A percentile compares a stretch with the other conserved stretches of the same genome.
phyloP scores from a whole-genome alignment of 805 yeast genomes.

The Cyberlindnera japonica region DNA sequence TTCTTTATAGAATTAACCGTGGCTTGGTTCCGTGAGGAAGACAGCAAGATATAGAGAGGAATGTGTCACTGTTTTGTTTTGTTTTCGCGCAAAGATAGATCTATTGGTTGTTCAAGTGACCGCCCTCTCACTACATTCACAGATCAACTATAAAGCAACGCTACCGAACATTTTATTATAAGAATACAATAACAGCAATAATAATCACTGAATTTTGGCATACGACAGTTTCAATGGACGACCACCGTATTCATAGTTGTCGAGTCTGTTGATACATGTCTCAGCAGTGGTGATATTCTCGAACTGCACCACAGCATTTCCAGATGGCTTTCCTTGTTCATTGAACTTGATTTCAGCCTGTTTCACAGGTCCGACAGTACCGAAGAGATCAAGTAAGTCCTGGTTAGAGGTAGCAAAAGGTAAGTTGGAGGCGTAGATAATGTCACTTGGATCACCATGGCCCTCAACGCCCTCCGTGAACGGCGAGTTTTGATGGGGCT shows the following conservation, averaged over 20 bases:
- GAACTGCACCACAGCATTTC: slow-evolving; percentile 82
- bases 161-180: no score
- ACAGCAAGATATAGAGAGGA: no score
- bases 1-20: no score
- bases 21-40: no score
- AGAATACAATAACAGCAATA: no score
- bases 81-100: no score
- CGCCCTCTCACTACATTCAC: no score
- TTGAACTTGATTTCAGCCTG: slow-evolving; percentile 73
- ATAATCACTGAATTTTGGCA: no score
- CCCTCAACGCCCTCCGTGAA: slow-evolving; percentile 68
- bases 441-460: slow-evolving; percentile 54
- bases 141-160: no score
- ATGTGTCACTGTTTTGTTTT: no score
- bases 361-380: slow-evolving; percentile 71
- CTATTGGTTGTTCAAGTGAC: no score
- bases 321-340: slow-evolving; percentile 64
- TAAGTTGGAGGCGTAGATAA: slow-evolving; percentile 69
- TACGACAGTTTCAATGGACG: slow-evolving; percentile 66
- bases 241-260: slow-evolving; percentile 82
- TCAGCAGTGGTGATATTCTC: slow-evolving; percentile 65
- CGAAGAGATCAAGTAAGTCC: slow-evolving; percentile 82
- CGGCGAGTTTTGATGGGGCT: background rate
- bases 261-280: slow-evolving; percentile 67
- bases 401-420: slow-evolving; percentile 88